Evolutionary conservation across 108 stramenopile genomes (phyloP).

Genomic region (Chaetoceros muelleri): DNA sequence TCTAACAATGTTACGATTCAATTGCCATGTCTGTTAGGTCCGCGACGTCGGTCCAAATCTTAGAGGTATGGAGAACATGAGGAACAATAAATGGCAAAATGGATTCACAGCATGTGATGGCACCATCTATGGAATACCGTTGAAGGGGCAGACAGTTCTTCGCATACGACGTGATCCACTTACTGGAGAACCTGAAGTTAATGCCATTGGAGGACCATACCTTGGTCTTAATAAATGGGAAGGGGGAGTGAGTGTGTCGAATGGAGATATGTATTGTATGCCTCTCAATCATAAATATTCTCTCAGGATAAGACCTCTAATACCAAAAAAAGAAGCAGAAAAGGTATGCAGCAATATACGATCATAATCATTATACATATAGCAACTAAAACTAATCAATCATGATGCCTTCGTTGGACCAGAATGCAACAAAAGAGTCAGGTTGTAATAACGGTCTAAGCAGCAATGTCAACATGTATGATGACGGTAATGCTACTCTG

Average conservation of each 20-base stretch:
- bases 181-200: slow-evolving; percentile 20
- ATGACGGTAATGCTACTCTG: neutral
- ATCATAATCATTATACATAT: no score
- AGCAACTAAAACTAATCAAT: no score
- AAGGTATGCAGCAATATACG: neutral
- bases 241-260: slow-evolving; percentile 44
- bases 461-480: neutral
- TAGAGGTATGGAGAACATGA: slow-evolving; percentile 1
- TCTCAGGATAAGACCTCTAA: neutral
- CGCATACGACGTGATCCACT: slow-evolving; percentile 13
- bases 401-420: no score
- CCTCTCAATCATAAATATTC: slow-evolving; percentile 34
- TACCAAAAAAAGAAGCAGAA: neutral
- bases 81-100: slow-evolving; percentile 15
- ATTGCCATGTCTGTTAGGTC: no score
- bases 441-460: no score
- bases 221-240: slow-evolving; percentile 52
- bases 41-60: slow-evolving; percentile 7
- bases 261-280: slow-evolving; percentile 62
- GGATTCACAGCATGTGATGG: slow-evolving; percentile 12
- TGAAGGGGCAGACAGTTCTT: slow-evolving; percentile 31
- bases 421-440: no score
- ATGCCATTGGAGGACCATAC: slow-evolving; percentile 31
- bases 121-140: slow-evolving; percentile 53
- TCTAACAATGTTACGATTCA: no score